Evolutionary conservation across 2,329 filamentous ascomycete genomes (phyloP), one percentile per base, ranked within the genome.

Genomic region (Botrytis sinoallii): DNA sequence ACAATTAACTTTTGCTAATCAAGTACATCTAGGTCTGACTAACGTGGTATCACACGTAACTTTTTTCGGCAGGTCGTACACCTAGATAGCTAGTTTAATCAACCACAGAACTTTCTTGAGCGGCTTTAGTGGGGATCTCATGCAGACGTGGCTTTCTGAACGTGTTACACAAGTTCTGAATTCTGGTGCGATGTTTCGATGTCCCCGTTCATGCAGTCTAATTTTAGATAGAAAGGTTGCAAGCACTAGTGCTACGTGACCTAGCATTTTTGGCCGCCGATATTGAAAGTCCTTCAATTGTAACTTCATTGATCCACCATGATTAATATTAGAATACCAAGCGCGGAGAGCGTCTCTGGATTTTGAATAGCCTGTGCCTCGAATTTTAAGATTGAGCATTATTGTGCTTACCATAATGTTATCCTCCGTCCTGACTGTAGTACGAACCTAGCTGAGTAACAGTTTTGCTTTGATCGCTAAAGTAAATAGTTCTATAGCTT

Each of bases 111-210:
- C 20, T 59, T 60, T 60, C 63, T 68, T 44, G 22, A 57, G 52
- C 4, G 25, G n/a, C 25, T 52, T 57, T 46, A 32, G 44, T 42
- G 52, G 52, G 32, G 40, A 32, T 32, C 29, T 55, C 29, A 57
- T 22, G 52, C 29, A 29, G 32, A 72, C 52, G 46, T 72, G 70
- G 63, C 52, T 29, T 60, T 44, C 35, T 52, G 35, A 68, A 22
- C 16, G 20, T 46, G 40, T 32, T 38, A 67, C 38, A n/a, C 32
- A 48, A 6, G 29, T 9, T 29, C 35, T 25, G 5, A 55, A 29
- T 42, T 40, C 65, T 68, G 68, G 69, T 63, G 44, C 38, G 32
- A 59, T 25, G 14, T 32, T 57, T 35, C 35, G 52, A 57, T 48
- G 46, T 29, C 35, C 57, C 44, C 40, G 18, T 22, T 44, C 63